Base-by-base conservation (phyloP, 768 basidiomycete genomes). In the Daedalea quercina region DNA sequence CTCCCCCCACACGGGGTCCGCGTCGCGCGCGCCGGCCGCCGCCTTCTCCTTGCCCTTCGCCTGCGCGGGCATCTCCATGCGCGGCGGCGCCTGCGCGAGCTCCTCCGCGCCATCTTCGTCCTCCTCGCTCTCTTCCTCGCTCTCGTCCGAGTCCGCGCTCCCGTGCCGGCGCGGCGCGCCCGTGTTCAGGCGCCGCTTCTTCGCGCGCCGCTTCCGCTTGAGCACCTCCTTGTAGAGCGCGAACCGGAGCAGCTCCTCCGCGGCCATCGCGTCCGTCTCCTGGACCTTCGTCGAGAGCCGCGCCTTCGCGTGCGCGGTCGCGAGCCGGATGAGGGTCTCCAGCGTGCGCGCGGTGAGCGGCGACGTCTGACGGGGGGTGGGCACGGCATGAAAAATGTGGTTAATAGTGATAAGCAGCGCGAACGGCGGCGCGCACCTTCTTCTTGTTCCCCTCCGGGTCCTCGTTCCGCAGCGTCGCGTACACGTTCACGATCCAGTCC, bases 141-240 rank as follows among this genome's bases (percentile, higher is more conserved):
- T 76, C 8, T 77, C 79, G 3, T 67, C 73, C 4, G 71, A 71
- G n/a, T 74, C 76, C 24, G 78, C 82, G 24, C 76, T 82, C 42
- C 76, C 80, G 22, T 71, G 68, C 3, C 56, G 62, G 7, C 58
- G 67, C 9, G 60, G 72, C 13, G 73, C 77, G 51, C 74, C 87
- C 48, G 74, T 80, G 65, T 90, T 89, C 55, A 92, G 77, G 73
- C 89, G 93, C 65, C 90, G 80, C 72, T 90, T 89, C 77, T 95
- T 96, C 56, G 84, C 69, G 57, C 82, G 79, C n/a, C n/a, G n/a
- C 54, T 76, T 72, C 28, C 90, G 82, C 66, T 88, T 91, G 44
- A 90, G 80, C 17, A 99, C 95, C 68, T 99, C 95, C 65, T 94
- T 95, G 81, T 94, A 99, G 31, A 99, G 80, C 4, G 96, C 96